Base-by-base conservation (phyloP, 78 protist species). In the Acrasis kona region DNA sequence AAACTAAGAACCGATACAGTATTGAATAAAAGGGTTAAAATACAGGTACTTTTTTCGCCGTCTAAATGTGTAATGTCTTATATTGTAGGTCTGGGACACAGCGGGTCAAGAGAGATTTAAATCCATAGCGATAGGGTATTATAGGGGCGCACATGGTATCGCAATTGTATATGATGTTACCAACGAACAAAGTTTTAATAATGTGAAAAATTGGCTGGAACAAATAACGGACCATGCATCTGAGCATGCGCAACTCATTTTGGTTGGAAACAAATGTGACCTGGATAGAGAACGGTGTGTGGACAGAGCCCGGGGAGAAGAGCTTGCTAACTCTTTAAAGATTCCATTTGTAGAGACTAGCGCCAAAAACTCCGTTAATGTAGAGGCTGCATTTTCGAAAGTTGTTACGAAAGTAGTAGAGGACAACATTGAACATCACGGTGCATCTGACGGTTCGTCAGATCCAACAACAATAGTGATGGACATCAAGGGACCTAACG, bases 61-160 rank as follows among this genome's bases (percentile, higher is more conserved):
- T 50, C 61, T 50, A 50, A 50, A 50, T 50, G 19, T 50, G 34
- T n/a, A 50, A n/a, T n/a, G n/a, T n/a, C n/a, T n/a, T n/a, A n/a
- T n/a, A n/a, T n/a, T n/a, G n/a, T n/a, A n/a, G n/a, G n/a, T n/a
- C n/a, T n/a, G 34, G 19, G 95, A 91, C 84, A 91, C 92, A 3
- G 92, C 92, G 7, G 92, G 95, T 36, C 91, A 88, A 75, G 95
- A 88, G 30, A 82, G 89, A 36, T 91, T 91, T 71, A 69, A 87
- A 41, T 84, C 95, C 5, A 77, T 77, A 65, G 19, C 68, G 6
- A 65, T 35, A 41, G 39, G 84, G 19, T 87, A 91, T 80, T 91
- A 91, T 50, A 50, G 95, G 9, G 81, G 81, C 2, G 82, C 85
- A 27, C 84, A 78, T n/a, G 67, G 88, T 30, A 30, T 84, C 1